Percentiles rank a stretch among this genome's conserved stretches.
These are phyloP conservation scores for Leccinellum rugosiceps DNA, from an alignment of 768 basidiomycete species.

Conservation along the genomic window DNA sequence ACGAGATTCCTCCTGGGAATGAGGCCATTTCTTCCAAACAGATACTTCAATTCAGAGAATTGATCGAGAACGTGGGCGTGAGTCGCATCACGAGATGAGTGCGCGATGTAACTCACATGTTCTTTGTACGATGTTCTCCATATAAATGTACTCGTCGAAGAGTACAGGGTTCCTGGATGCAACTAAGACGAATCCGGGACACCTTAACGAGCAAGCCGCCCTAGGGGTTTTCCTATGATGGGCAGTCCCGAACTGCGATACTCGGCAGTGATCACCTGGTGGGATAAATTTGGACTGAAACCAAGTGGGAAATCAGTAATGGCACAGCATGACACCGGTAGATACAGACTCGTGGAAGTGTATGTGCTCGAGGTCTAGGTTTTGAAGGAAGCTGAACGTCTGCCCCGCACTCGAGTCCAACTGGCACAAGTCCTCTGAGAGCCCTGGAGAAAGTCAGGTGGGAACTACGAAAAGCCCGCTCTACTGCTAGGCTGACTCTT, in stretches of 20 bases:
- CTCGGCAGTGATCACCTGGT: background rate
- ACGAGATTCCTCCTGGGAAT: background rate
- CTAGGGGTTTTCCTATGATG: background rate
- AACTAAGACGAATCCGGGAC: background rate
- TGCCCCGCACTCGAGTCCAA: too few species aligned
- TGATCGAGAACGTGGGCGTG: background rate
- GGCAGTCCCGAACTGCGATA: background rate
- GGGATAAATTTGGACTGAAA: background rate
- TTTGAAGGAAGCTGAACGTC: background rate
- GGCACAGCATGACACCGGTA: background rate
- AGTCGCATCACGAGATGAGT: background rate
- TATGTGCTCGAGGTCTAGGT: background rate
- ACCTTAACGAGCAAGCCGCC: background rate
- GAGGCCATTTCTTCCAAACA: conserved; percentile 19
- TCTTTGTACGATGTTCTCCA: conserved; percentile 7
- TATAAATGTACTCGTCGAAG: background rate
- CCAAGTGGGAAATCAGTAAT: background rate
- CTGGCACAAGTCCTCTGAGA: background rate
- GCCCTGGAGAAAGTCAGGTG: background rate
- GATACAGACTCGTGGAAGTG: background rate
- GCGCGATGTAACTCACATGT: conserved; percentile 8
- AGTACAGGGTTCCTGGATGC: background rate
- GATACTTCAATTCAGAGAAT: conserved; percentile 5
- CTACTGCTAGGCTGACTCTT: too few species aligned
- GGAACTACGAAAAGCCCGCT: background rate